phyloP scores from a whole-genome alignment of 352 stramenopile species.

The Phytophthora chlamydospora region DNA sequence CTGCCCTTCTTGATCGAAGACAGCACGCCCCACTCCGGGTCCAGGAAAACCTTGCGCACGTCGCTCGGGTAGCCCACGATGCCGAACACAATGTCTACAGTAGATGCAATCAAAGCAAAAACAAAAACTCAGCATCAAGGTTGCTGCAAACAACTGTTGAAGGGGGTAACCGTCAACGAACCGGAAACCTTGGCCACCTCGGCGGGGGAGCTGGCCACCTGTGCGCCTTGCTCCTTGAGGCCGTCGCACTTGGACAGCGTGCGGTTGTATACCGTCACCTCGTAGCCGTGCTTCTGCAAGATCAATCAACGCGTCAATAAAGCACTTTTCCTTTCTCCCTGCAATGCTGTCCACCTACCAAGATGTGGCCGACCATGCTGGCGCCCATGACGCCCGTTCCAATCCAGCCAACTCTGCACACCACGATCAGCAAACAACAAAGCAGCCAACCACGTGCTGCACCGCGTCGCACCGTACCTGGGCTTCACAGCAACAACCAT shows the following conservation, averaged over 20 bases:
- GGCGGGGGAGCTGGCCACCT: slow-evolving; percentile 67
- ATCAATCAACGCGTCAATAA: slow-evolving; percentile 8
- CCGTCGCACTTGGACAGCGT: slow-evolving; percentile 83
- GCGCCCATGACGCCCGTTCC: slow-evolving; percentile 88
- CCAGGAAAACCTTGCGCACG: slow-evolving; percentile 80
- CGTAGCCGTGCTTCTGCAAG: slow-evolving; percentile 78
- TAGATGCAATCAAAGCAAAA: not conserved
- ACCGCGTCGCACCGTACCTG: slow-evolving; percentile 15
- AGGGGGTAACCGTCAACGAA: slow-evolving; percentile 17
- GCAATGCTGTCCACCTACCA: slow-evolving; percentile 49
- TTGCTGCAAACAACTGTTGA: not conserved
- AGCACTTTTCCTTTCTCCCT: not conserved
- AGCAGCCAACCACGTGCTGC: not conserved
- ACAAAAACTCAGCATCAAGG: not conserved
- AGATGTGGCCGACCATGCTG: slow-evolving; percentile 88
- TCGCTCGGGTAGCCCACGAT: slow-evolving; percentile 92
- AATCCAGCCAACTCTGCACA: slow-evolving; percentile 81
- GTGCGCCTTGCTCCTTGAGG: slow-evolving; percentile 78
- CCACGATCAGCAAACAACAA: not conserved
- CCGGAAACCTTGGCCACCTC: slow-evolving; percentile 82
- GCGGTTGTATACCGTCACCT: slow-evolving; percentile 90
- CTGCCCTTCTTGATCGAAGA: slow-evolving; percentile 72
- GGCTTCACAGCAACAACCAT: slow-evolving; percentile 38
- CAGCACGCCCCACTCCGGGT: slow-evolving; percentile 66
- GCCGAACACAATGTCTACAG: slow-evolving; percentile 87